phyloP scores from a whole-genome alignment of 768 basidiomycete genomes.

The Pleurotus tuoliensis region DNA sequence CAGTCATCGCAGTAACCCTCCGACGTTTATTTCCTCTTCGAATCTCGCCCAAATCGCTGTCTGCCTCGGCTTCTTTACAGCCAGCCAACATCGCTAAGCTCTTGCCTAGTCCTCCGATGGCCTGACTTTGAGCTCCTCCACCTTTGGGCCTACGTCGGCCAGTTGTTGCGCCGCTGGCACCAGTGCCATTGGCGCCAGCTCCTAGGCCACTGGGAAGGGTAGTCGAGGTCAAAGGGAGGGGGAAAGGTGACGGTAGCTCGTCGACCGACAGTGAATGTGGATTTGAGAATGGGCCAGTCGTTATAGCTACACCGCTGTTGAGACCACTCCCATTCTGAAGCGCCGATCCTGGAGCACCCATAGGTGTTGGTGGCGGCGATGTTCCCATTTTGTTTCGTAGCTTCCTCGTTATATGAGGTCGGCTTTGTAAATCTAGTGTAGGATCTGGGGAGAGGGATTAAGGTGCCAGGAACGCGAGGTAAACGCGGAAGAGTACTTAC shows the following conservation, averaged over 20 bases:
- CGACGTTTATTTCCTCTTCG: constrained; percentile 68
- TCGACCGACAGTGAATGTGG: constrained; percentile 85
- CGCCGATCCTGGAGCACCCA: constrained; percentile 33
- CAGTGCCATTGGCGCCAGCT: constrained; percentile 20
- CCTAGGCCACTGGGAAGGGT: constrained; percentile 32
- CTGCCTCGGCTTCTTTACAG: constrained; percentile 68
- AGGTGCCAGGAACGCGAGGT: constrained; percentile 6
- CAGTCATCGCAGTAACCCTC: constrained; percentile 30
- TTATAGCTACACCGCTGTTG: constrained; percentile 52
- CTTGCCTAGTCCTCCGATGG: constrained; percentile 70
- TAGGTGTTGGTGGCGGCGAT: constrained; percentile 67
- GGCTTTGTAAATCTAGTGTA: constrained; percentile 69
- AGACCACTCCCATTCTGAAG: constrained; percentile 32
- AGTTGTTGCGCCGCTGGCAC: constrained; percentile 29
- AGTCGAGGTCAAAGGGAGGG: constrained; percentile 62
- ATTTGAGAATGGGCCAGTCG: constrained; percentile 67
- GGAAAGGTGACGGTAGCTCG: constrained; percentile 84
- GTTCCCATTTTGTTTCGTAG: constrained; percentile 77
- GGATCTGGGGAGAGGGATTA: constrained; percentile 43
- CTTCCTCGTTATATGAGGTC: constrained; percentile 80
- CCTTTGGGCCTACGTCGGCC: constrained; percentile 51
- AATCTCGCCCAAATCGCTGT: constrained; percentile 75
- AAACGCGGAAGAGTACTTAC: constrained; percentile 30
- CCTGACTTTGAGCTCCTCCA: constrained; percentile 49
- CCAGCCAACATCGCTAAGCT: constrained; percentile 53